Base-by-base conservation (phyloP, 75 land plant genomes). In the Cupressus sempervirens region DNA sequence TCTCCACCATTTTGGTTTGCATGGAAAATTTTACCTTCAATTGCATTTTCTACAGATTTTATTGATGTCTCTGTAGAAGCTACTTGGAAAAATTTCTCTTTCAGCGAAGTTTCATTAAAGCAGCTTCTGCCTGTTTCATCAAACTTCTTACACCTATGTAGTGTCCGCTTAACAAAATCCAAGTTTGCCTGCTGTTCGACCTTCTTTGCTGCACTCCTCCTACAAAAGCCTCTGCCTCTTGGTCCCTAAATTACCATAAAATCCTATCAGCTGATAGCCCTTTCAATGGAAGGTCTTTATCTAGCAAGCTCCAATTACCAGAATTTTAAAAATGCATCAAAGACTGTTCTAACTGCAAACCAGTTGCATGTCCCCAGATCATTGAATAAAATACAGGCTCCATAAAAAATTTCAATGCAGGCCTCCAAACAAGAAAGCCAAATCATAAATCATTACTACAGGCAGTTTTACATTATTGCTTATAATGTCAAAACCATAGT, bases 101-200 rank as follows among this genome's bases (percentile, higher is more conserved):
- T 87, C 50, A 91, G 89, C 23, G 74, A 40, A 43, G 91, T 87
- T 56, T 94, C 97, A 81, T 53, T 83, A 84, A 97, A 94, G 87
- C 94, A 94, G 82, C 94, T 93, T 36, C 72, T 88, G 16, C 98
- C 99, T 36, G 93, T 91, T 54, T 83, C 91, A 52, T 94, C 93
- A 88, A 84, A 95, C 72, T 89, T 87, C 14, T 81, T 89, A 84
- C 89, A 92, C 72, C 91, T 90, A 35, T 90, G 92, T 41, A 97
- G 23, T 48, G 90, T 87, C 38, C 96, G 84, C 87, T 93, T 95
- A 2, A 91, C 91, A 87, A 94, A 93, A 79, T 91, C 92, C 83
- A 89, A 87, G 23, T 93, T 93, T 84, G 93, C 91, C 70, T 91
- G 93, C 86, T 90, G 91, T 56, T 90, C 90, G 54, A 85, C 85